Evolutionary conservation across 148 eudicot species (phyloP).

Genomic region (Hydrangea macrophylla): DNA sequence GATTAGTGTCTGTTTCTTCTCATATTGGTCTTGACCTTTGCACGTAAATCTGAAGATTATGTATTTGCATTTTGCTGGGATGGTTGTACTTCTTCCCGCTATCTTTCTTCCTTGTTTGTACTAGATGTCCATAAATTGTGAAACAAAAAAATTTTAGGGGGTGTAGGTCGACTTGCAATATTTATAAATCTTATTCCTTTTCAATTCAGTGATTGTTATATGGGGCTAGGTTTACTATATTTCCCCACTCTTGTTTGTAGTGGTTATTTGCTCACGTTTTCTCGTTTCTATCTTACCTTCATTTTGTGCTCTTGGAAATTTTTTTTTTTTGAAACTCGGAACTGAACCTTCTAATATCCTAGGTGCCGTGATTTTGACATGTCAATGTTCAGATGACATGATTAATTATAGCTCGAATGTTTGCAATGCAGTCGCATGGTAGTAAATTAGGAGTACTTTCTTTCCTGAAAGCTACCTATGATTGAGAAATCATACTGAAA

Average conservation of each 20-base stretch:
- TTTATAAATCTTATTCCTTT: background rate
- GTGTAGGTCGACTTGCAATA: constrained; percentile 5
- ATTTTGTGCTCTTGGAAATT: constrained; percentile 22
- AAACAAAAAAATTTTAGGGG: constrained; percentile 6
- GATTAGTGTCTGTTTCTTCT: no score
- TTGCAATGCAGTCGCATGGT: background rate
- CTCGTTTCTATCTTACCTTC: constrained; percentile 3
- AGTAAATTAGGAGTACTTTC: background rate
- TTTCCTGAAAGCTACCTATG: background rate
- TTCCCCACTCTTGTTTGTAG: background rate
- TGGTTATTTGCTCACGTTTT: background rate
- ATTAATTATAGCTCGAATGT: background rate
- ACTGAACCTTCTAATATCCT: constrained; percentile 9
- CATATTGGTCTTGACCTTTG: no score
- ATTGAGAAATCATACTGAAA: background rate
- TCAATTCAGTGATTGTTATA: background rate
- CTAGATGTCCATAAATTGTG: constrained; percentile 13
- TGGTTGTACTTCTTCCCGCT: background rate
- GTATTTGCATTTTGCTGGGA: background rate
- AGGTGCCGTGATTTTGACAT: constrained; percentile 69
- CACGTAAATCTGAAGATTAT: background rate
- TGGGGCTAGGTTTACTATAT: background rate
- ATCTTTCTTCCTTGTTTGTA: constrained; percentile 6
- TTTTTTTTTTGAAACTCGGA: constrained; percentile 13
- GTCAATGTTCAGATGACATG: constrained; percentile 38